Percentiles rank a stretch among this genome's conserved stretches.
Conservation (phyloP, 2,329 filamentous ascomycete genomes). For the Alternaria sp. region DNA sequence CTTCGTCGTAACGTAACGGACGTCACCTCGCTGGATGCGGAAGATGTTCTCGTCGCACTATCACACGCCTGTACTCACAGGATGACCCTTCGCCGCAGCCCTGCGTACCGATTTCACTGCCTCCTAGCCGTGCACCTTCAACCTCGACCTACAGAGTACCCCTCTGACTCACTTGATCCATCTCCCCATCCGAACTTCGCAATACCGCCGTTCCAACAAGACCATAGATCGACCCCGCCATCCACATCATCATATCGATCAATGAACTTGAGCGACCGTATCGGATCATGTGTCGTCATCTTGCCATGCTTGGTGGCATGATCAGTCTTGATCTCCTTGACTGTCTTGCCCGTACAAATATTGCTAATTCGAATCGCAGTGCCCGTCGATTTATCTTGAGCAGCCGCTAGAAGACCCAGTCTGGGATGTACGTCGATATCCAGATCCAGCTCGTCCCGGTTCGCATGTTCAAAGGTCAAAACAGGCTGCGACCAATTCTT, state of each 20-base stretch:
- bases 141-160: no score
- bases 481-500: constrained; percentile 37
- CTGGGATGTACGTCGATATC: constrained; percentile 41
- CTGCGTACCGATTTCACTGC: not conserved
- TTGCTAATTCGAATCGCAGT: constrained; percentile 40
- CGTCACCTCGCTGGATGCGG: not conserved
- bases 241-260: constrained; percentile 27
- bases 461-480: constrained; percentile 37
- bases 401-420: constrained; percentile 46
- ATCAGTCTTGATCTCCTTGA: constrained; percentile 30
- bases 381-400: constrained; percentile 30
- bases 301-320: not conserved
- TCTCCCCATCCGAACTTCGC: constrained; percentile 20
- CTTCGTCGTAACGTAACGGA: not conserved
- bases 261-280: constrained; percentile 42
- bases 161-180: not conserved
- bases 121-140: not conserved
- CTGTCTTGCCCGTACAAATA: constrained; percentile 41
- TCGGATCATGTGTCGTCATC: not conserved
- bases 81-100: no score
- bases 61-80: not conserved
- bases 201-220: constrained; percentile 30
- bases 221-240: constrained; percentile 34
- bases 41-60: not conserved
- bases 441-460: constrained; percentile 34